A percentile compares a stretch with the other conserved stretches of the same genome.
Conservation (phyloP, 306 rosid genomes). For the Cyclanthera cordifolia region DNA sequence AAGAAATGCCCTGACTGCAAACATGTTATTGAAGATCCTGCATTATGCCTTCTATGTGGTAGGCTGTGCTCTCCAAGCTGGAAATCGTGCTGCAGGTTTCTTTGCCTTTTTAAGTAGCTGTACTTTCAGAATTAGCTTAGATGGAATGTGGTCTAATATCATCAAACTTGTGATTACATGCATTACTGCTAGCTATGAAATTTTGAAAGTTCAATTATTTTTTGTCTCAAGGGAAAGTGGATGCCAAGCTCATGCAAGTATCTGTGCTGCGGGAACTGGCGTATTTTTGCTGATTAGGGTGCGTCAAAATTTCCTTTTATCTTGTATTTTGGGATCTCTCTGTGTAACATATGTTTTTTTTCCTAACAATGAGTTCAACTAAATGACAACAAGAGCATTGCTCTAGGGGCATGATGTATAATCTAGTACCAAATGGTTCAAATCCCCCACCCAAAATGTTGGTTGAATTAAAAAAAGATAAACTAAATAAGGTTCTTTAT, state of each 20-base stretch:
- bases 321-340: not conserved
- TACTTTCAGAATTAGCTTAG: not conserved
- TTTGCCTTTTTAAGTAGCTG: conserved; percentile 3
- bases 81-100: conserved; percentile 92
- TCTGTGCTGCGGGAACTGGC: conserved; percentile 93
- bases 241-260: conserved; percentile 73
- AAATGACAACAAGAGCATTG: too few species aligned
- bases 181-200: not conserved
- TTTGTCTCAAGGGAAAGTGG: conserved; percentile 55
- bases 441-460: too few species aligned
- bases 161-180: not conserved
- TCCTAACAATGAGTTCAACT: not conserved
- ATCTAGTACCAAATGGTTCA: too few species aligned
- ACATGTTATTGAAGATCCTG: conserved; percentile 58
- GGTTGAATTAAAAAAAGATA: not conserved
- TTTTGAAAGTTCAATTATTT: conserved; percentile 20
- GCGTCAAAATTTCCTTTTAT: conserved; percentile 14
- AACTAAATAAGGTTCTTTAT: conserved; percentile 10
- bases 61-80: conserved; percentile 77
- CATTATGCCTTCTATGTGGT: conserved; percentile 86
- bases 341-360: not conserved
- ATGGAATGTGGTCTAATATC: not conserved
- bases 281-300: conserved; percentile 80
- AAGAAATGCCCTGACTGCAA: conserved; percentile 67
- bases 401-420: too few species aligned